Evolutionary conservation across 2,329 filamentous ascomycete species (phyloP).

Genomic region (Hysterium pulicare): DNA sequence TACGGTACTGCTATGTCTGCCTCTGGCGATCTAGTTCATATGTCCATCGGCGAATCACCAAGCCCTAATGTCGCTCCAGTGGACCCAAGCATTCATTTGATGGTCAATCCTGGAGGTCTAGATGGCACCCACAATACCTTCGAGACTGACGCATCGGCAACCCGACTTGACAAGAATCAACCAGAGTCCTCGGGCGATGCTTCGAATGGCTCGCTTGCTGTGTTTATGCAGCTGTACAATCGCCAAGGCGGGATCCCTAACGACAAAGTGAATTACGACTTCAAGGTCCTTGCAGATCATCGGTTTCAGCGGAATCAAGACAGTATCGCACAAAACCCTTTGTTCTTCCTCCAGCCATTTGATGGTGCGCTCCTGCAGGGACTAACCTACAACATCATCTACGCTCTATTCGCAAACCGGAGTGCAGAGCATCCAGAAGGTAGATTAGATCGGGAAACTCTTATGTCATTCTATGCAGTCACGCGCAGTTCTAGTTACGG

Average conservation of each 20-base stretch:
- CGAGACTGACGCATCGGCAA: conserved; percentile 10
- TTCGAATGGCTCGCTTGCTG: conserved; percentile 3
- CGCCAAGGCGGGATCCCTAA: conserved; percentile 3
- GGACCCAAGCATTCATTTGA: not conserved
- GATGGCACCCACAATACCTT: conserved; percentile 6
- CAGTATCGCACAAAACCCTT: conserved; percentile 6
- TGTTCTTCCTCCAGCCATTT: conserved; percentile 11
- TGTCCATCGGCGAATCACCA: conserved; percentile 7
- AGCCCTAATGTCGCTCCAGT: not conserved
- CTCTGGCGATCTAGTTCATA: conserved; percentile 8
- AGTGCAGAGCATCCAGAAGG: conserved; percentile 9
- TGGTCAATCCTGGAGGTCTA: conserved; percentile 8
- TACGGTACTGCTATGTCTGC: conserved; percentile 8
- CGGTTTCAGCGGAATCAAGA: conserved; percentile 8
- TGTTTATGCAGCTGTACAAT: conserved; percentile 6
- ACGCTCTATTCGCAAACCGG: conserved; percentile 6
- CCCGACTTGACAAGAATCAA: conserved; percentile 8
- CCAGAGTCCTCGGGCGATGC: conserved; percentile 4
- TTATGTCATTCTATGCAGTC: conserved; percentile 11
- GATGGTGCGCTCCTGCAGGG: conserved; percentile 6
- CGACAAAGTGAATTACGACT: conserved; percentile 6
- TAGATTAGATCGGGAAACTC: conserved; percentile 6
- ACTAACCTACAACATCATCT: conserved; percentile 5
- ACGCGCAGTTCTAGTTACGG: not conserved
- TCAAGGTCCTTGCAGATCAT: conserved; percentile 8